Conservation (phyloP, 2,329 filamentous ascomycete genomes). For the Fusarium sp. region DNA sequence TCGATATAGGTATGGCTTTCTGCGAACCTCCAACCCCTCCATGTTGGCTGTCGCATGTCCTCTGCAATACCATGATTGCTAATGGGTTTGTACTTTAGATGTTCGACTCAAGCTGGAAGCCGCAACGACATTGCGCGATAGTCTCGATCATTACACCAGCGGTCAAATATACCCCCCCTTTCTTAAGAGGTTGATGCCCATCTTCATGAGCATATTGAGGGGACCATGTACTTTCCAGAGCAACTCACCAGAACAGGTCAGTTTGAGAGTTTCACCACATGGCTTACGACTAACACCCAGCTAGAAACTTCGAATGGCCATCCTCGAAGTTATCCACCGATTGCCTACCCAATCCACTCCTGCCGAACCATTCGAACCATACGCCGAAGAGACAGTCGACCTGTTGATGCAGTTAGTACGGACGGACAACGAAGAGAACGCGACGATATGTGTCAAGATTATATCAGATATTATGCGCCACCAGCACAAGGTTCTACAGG, state of each 20-base stretch:
- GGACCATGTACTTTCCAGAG: constrained; percentile 92
- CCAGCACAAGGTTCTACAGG: constrained; percentile 82
- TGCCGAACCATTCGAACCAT: constrained; percentile 85
- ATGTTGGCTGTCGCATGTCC: constrained; percentile 39
- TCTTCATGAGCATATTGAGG: constrained; percentile 87
- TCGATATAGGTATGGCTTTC: constrained; percentile 64
- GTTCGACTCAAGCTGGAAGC: constrained; percentile 83
- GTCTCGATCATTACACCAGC: constrained; percentile 87
- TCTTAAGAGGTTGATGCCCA: constrained; percentile 87
- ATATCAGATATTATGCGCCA: constrained; percentile 97
- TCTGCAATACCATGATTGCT: constrained; percentile 5
- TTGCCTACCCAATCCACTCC: constrained; percentile 78
- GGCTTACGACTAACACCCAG: constrained; percentile 31
- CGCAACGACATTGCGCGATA: constrained; percentile 89
- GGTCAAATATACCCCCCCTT: constrained; percentile 83
- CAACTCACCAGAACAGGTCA: constrained; percentile 87
- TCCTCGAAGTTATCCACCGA: constrained; percentile 94
- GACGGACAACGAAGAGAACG: constrained; percentile 98
- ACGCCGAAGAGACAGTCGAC: constrained; percentile 89
- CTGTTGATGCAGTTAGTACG: constrained; percentile 89
- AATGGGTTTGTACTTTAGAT: constrained; percentile 65
- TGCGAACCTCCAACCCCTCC: constrained; percentile 21
- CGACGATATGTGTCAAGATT: constrained; percentile 97
- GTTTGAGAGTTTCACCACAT: constrained; percentile 38
- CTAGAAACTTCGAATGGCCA: constrained; percentile 89